phyloP scores from a whole-genome alignment of 352 stramenopile species.

The Phytophthora capsici region DNA sequence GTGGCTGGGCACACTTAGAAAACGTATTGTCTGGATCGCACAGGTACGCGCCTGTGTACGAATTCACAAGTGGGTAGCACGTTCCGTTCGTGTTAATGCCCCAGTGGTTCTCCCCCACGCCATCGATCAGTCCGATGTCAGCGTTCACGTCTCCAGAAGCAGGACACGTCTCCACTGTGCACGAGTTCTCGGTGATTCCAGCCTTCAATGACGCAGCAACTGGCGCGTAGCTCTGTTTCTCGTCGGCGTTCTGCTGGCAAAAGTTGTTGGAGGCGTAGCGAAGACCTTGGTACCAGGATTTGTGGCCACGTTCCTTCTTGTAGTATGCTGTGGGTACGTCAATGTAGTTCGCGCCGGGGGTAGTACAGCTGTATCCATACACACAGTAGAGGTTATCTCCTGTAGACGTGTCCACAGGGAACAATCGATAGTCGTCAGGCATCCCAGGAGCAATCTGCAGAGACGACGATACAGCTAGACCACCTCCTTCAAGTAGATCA shows the following conservation, averaged over 20 bases:
- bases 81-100: conserved; percentile 55
- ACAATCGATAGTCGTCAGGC: conserved; percentile 46
- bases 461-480: conserved; percentile 75
- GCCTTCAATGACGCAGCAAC: conserved; percentile 26
- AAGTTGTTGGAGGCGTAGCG: conserved; percentile 46
- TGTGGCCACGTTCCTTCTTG: conserved; percentile 34
- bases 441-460: conserved; percentile 80
- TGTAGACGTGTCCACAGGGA: conserved; percentile 17
- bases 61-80: conserved; percentile 65
- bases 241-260: conserved; percentile 25
- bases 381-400: conserved; percentile 36
- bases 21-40: conserved; percentile 62
- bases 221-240: conserved; percentile 26
- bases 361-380: conserved; percentile 36
- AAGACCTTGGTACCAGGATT: conserved; percentile 54
- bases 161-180: conserved; percentile 31
- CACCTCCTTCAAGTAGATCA: conserved; percentile 89
- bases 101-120: conserved; percentile 33
- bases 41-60: conserved; percentile 60
- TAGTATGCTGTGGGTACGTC: conserved; percentile 42
- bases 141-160: conserved; percentile 46
- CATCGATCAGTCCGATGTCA: conserved; percentile 34
- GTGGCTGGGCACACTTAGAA: conserved; percentile 40
- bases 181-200: conserved; percentile 44
- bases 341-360: conserved; percentile 36